Evolutionary conservation across 305 asterid species (phyloP).

Genomic region (Striga hermonthica): DNA sequence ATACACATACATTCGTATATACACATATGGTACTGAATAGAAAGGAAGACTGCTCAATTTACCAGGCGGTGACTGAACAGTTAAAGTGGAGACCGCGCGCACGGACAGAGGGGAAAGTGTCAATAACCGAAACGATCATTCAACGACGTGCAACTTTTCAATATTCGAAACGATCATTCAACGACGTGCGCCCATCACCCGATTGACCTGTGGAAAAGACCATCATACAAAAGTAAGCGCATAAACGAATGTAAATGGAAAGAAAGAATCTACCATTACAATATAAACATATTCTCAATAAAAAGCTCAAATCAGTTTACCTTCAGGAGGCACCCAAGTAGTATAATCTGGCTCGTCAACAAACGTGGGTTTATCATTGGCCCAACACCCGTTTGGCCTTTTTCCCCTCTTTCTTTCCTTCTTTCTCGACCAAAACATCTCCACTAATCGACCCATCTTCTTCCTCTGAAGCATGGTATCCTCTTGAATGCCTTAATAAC

Average conservation of each 20-base stretch:
- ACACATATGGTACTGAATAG: too few species aligned
- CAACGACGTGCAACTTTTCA: neutral
- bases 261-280: too few species aligned
- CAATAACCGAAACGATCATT: too few species aligned
- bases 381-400: constrained; percentile 61
- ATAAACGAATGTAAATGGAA: neutral
- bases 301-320: constrained; percentile 34
- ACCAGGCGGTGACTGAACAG: too few species aligned
- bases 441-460: constrained; percentile 38
- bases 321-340: constrained; percentile 97
- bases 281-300: neutral
- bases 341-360: constrained; percentile 49
- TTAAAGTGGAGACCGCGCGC: too few species aligned
- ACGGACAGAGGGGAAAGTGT: too few species aligned
- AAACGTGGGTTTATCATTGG: constrained; percentile 77
- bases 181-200: constrained; percentile 90
- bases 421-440: constrained; percentile 32
- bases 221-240: constrained; percentile 21
- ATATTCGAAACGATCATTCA: constrained; percentile 88
- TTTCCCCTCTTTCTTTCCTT: constrained; percentile 48
- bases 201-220: constrained; percentile 66
- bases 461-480: constrained; percentile 45
- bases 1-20: too few species aligned
- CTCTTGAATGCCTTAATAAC: constrained; percentile 75
- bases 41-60: too few species aligned